Evolutionary conservation across 2,329 filamentous ascomycete genomes (phyloP), one percentile per base, ranked within the genome.

Genomic region (Aspergillus ibericus): DNA sequence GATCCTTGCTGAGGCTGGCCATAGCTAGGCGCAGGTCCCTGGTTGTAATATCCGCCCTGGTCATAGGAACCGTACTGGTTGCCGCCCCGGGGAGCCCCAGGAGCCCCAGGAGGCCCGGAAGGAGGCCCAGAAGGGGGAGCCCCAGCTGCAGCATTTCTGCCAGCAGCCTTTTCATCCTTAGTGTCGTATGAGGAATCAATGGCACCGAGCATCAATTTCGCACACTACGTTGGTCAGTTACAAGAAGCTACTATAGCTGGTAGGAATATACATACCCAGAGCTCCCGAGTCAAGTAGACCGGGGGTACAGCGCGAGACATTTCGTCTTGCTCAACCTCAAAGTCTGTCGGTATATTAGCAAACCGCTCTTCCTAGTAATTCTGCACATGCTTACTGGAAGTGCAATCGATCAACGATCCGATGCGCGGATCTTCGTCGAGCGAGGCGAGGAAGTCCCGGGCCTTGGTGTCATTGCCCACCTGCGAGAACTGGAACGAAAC

Each of bases 401-500:
- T 89, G 76, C 86, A 89, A 72, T 89, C 86, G 58, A 89, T 82
- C 71, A 88, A 74, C 15, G 78, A 72, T 49, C 87, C 87, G 66
- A 89, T 82, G 20, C 73, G 72, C 12, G 85, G 84, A 59, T 89
- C 85, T 61, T 84, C 81, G 65, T 89, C 87, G n/a, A 89, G 79
- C 66, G 83, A 83, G 50, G 78, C 74, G 49, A 89, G 77, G 78
- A 88, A 89, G 60, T 87, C 82, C 55, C 83, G 83, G 2, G 87
- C 87, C 63, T 82, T 82, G 68, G 83, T 78, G 66, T 89, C 87
- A 65, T 88, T 88, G 61, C 87, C 87, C 50, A 89, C 87, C 66
- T 89, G 87, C 0, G 86, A 86, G 68, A 89, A 88, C 68, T 89
- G 85, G 77, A 88, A 88, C 0, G 84, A 81, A 59, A 88, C 73